A percentile compares a stretch with the other conserved stretches of the same genome.
These are phyloP conservation scores for Zymoseptoria tritici DNA, from an alignment of 2,329 filamentous ascomycete genomes.

Conservation along the genomic window DNA sequence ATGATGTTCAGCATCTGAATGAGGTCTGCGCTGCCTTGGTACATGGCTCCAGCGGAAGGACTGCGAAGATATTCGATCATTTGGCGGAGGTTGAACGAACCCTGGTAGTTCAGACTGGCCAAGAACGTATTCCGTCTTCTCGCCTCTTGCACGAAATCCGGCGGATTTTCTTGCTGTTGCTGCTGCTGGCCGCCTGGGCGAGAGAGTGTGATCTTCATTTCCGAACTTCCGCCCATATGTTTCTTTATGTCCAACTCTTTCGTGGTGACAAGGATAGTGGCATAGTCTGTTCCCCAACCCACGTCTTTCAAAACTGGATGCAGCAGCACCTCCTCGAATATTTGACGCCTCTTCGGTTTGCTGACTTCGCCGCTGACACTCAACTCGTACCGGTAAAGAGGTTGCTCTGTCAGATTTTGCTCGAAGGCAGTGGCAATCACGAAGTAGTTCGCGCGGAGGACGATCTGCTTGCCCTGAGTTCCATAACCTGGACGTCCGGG, in stretches of 20 bases:
- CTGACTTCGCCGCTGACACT: conserved; percentile 22
- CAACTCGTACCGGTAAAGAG: conserved; percentile 38
- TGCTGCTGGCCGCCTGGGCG: background rate
- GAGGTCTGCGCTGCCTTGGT: conserved; percentile 42
- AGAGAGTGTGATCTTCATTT: conserved; percentile 28
- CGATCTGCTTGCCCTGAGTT: conserved; percentile 30
- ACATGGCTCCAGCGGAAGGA: conserved; percentile 29
- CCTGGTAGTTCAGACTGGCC: conserved; percentile 31
- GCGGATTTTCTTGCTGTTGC: conserved; percentile 2
- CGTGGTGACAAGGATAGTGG: conserved; percentile 30
- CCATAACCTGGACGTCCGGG: conserved; percentile 33
- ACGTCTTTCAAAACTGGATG: conserved; percentile 26
- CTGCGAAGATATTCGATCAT: conserved; percentile 40
- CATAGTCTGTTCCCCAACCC: conserved; percentile 34
- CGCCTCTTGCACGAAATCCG: conserved; percentile 20
- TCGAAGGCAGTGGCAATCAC: conserved; percentile 32
- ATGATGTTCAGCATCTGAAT: conserved; percentile 55
- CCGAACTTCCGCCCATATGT: background rate
- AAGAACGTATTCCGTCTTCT: conserved; percentile 29
- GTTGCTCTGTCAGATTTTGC: conserved; percentile 12
- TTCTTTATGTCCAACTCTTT: conserved; percentile 19
- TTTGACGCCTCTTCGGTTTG: conserved; percentile 40
- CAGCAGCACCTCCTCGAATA: conserved; percentile 41
- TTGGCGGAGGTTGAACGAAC: conserved; percentile 32
- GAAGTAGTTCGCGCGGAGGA: conserved; percentile 39